These are phyloP conservation scores for Lophiotrema nucula DNA, from an alignment of 495 filamentous ascomycete genomes.

Conservation along the genomic window DNA sequence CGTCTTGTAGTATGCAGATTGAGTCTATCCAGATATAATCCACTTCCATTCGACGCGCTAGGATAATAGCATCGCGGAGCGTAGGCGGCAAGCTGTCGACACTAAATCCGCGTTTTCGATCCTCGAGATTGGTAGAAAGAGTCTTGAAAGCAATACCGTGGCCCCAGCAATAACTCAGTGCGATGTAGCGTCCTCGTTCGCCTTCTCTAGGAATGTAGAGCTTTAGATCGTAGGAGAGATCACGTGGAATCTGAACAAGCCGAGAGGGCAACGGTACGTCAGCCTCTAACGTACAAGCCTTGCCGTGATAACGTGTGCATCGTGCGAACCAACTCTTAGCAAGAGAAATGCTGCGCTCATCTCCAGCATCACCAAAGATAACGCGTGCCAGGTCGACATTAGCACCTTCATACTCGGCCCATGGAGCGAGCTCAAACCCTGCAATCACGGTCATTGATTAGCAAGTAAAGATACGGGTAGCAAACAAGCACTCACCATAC, in stretches of 20 bases:
- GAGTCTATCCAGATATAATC: not conserved
- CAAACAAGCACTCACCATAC: too few species aligned
- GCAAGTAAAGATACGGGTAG: too few species aligned
- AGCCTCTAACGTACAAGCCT: not conserved
- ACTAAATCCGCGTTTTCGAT: not conserved
- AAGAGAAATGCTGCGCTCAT: too few species aligned
- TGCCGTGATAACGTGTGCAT: not conserved
- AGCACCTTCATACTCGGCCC: too few species aligned
- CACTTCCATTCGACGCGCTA: not conserved
- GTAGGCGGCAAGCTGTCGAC: not conserved
- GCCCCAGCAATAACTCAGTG: not conserved
- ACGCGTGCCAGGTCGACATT: too few species aligned
- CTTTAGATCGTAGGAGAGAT: not conserved
- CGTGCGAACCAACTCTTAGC: not conserved
- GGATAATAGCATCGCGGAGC: not conserved
- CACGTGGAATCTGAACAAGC: not conserved
- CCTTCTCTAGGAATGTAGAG: not conserved
- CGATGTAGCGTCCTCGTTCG: not conserved
- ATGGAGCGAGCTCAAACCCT: too few species aligned
- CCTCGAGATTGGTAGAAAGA: not conserved
- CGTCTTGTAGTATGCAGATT: not conserved
- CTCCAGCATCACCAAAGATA: too few species aligned
- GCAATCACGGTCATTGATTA: too few species aligned
- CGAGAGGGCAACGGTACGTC: not conserved
- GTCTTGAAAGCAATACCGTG: not conserved